Evolutionary conservation across 768 basidiomycete genomes (phyloP), one percentile per base, ranked within the genome.

Genomic region (Megacollybia marginata): DNA sequence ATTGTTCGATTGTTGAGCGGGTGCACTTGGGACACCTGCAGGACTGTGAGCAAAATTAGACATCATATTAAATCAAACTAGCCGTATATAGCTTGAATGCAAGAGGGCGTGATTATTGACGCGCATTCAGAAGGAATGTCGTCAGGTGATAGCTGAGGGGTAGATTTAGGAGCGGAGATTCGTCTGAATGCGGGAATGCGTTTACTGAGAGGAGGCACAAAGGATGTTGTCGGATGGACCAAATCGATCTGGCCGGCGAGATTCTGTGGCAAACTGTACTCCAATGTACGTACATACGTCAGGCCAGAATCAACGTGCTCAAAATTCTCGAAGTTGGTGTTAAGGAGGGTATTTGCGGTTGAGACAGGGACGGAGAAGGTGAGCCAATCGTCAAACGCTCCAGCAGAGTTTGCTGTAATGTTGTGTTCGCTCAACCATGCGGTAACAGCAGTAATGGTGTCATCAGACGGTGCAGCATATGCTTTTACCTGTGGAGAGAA

Each of bases 341-440:
- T 58, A 38, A 72, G 56, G 28, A 72, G 48, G 19, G 54, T 52
- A 54, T 67, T 70, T 7, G 70, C 70, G 51, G 62, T 59, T 33
- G 55, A 57, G 48, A 70, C 64, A 5, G 66, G 57, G 4, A 67
- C 48, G 5, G 52, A 54, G 57, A 67, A 55, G 16, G 52, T 54
- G n/a, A 71, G 50, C 68, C 68, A 69, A 57, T 72, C 69, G 2
- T 65, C 63, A 0, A 74, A 72, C 2, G 69, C 63, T 13, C 73
- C 70, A 9, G 68, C 65, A 15, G 59, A 48, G 2, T 69, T 49
- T 33, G 64, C 55, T 40, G 19, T 76, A 57, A 32, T 46, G 23
- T 74, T 75, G 47, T 76, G 65, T 1, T 63, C 65, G 0, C 65
- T 62, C 1, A 80, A 58, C 78, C 79, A 80, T 47, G 65, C 64